These are phyloP conservation scores for Stephanodiscus triporus DNA, from an alignment of 108 stramenopile species.

Conservation along the genomic window DNA sequence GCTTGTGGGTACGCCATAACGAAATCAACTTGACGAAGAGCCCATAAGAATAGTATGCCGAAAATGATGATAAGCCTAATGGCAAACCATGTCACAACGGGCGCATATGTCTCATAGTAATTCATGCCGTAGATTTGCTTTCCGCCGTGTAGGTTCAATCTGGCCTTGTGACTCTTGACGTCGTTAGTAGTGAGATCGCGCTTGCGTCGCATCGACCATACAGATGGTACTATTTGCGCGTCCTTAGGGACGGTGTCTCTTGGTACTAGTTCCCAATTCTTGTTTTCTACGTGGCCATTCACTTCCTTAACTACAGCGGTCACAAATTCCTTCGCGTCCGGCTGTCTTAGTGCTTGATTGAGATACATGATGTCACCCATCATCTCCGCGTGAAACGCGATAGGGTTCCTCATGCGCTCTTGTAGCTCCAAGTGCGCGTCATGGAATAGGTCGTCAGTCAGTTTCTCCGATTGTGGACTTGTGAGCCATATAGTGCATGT, in stretches of 20 bases:
- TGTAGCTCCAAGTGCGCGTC: background rate
- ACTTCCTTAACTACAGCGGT: slow-evolving; percentile 23
- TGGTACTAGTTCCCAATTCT: too few relatives aligned
- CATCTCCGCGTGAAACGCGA: slow-evolving; percentile 10
- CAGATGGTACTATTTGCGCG: too few relatives aligned
- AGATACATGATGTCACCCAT: slow-evolving; percentile 26
- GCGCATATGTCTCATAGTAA: too few relatives aligned
- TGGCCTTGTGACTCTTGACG: slow-evolving; percentile 31
- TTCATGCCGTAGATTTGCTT: too few relatives aligned
- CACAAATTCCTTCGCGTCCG: slow-evolving; percentile 17
- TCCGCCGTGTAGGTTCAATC: too few relatives aligned
- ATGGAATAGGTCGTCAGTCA: background rate
- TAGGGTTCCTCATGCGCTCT: slow-evolving; percentile 9
- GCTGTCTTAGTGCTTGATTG: slow-evolving; percentile 16
- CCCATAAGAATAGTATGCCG: background rate
- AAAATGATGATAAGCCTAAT: slow-evolving; percentile 7
- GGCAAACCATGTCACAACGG: too few relatives aligned
- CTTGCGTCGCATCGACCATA: background rate
- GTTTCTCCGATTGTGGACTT: too few relatives aligned
- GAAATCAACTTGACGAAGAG: slow-evolving; percentile 9
- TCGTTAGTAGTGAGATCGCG: slow-evolving; percentile 14
- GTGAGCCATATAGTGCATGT: too few relatives aligned
- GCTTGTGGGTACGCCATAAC: slow-evolving; percentile 55
- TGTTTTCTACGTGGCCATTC: too few relatives aligned
- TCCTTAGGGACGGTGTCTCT: too few relatives aligned